phyloP scores from a whole-genome alignment of 257 asterid genomes.

The Galeopsis tetrahit region DNA sequence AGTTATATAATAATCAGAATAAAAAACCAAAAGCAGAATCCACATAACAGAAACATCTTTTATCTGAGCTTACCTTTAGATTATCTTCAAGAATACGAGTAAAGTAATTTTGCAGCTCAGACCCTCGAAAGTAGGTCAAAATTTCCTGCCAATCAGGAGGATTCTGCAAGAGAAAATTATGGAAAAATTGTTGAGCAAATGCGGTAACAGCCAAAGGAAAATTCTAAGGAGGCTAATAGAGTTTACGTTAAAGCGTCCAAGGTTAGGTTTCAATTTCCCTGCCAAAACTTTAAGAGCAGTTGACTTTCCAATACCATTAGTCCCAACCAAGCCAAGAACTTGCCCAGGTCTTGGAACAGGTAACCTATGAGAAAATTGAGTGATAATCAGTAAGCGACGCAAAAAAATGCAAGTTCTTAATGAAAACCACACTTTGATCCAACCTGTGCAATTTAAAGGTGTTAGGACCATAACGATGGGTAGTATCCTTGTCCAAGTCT shows the following conservation, averaged over 20 bases:
- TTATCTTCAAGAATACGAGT: conserved; percentile 98
- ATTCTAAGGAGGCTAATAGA: conserved; percentile 10
- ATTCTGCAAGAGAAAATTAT: conserved; percentile 56
- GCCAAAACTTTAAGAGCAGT: conserved; percentile 95
- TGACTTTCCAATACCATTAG: conserved; percentile 95
- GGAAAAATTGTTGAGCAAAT: conserved; percentile 37
- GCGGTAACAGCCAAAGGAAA: conserved; percentile 7
- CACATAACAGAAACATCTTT: background rate
- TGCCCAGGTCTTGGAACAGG: conserved; percentile 99
- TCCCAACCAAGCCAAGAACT: conserved; percentile 99
- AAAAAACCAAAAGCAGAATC: conserved; percentile 6
- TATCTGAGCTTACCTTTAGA: conserved; percentile 65
- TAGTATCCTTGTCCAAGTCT: conserved; percentile 93
- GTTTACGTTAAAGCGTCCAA: conserved; percentile 86
- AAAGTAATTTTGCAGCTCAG: conserved; percentile 95
- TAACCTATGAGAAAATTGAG: conserved; percentile 51
- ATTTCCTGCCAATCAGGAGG: conserved; percentile 99
- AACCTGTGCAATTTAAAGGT: conserved; percentile 95
- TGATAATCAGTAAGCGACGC: conserved; percentile 25
- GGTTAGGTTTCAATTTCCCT: conserved; percentile 95
- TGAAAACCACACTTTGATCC: conserved; percentile 28
- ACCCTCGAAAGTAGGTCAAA: conserved; percentile 94
- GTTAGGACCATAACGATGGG: conserved; percentile 98
- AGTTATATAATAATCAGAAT: background rate
- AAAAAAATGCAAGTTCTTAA: conserved; percentile 14